These are phyloP conservation scores for Thielaviopsis euricoi DNA, from an alignment of 2,329 filamentous ascomycete genomes.

Conservation along the genomic window DNA sequence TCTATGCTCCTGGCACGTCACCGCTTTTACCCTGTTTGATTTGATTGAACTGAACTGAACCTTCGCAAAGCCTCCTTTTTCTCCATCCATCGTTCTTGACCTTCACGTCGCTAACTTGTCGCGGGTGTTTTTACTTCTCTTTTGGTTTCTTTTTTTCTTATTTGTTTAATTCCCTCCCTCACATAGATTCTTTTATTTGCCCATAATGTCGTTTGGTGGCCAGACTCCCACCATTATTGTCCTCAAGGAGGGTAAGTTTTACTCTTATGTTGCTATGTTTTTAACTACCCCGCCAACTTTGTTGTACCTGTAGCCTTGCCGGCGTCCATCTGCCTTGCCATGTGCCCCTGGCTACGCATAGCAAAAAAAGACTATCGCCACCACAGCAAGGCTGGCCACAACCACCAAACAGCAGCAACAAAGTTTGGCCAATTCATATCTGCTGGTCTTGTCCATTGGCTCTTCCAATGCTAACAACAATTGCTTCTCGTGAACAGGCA, in stretches of 20 bases:
- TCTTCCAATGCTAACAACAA: neutral
- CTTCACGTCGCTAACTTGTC: neutral
- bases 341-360: conserved; percentile 14
- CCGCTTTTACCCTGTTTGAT: conserved; percentile 3
- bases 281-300: conserved; percentile 23
- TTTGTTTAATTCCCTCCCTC: conserved; percentile 3
- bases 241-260: conserved; percentile 74
- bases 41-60: no score
- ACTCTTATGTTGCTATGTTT: no score
- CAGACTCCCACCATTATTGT: conserved; percentile 97
- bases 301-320: conserved; percentile 13
- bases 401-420: neutral
- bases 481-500: conserved; percentile 40
- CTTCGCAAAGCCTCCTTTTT: conserved; percentile 4
- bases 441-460: no score
- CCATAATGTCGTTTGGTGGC: conserved; percentile 82
- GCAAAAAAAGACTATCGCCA: neutral
- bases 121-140: no score
- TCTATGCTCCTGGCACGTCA: conserved; percentile 8
- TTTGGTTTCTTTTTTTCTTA: no score
- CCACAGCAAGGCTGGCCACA: neutral
- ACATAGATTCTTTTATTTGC: neutral
- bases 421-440: no score
- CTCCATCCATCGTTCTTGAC: neutral
- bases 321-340: neutral